A percentile compares a stretch with the other conserved stretches of the same genome.
Conservation (phyloP, 1,284 basidiomycete species). For the Wolfiporia cocos region DNA sequence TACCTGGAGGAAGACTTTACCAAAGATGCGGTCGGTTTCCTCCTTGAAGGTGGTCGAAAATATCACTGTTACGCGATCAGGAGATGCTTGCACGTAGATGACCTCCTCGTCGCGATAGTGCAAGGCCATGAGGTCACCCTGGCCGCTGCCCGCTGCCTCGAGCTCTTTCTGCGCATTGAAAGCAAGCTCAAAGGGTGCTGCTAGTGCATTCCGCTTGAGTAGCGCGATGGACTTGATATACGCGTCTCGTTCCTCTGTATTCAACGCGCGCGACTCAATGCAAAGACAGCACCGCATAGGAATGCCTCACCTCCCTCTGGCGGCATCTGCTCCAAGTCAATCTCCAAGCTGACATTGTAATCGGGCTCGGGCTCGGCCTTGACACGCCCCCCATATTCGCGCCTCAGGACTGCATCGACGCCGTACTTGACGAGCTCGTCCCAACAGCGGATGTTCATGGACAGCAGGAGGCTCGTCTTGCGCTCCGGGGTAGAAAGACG, state of each 20-base stretch:
- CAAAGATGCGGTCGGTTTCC: conserved; percentile 96
- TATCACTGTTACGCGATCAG: conserved; percentile 96
- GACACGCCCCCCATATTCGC: conserved; percentile 81
- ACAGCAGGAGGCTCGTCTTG: conserved; percentile 79
- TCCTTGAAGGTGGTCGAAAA: conserved; percentile 97
- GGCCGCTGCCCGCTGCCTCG: conserved; percentile 59
- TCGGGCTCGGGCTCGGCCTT: conserved; percentile 67
- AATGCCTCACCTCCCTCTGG: conserved; percentile 63
- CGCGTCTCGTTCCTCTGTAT: conserved; percentile 68
- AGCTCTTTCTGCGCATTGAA: conserved; percentile 86
- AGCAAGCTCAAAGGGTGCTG: conserved; percentile 90
- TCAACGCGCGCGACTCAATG: neutral
- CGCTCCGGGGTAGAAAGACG: conserved; percentile 85
- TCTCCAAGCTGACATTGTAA: conserved; percentile 84
- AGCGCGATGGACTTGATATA: conserved; percentile 83
- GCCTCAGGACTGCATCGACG: conserved; percentile 73
- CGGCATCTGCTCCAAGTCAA: conserved; percentile 86
- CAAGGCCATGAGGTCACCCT: conserved; percentile 86
- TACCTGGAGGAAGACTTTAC: conserved; percentile 96
- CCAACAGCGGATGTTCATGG: conserved; percentile 99
- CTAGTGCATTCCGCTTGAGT: conserved; percentile 91
- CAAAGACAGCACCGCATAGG: neutral
- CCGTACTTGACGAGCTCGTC: conserved; percentile 87
- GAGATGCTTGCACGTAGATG: conserved; percentile 90
- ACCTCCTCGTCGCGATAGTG: conserved; percentile 97